phyloP scores from a whole-genome alignment of 352 stramenopile species.

The Globisporangium nodosum region DNA sequence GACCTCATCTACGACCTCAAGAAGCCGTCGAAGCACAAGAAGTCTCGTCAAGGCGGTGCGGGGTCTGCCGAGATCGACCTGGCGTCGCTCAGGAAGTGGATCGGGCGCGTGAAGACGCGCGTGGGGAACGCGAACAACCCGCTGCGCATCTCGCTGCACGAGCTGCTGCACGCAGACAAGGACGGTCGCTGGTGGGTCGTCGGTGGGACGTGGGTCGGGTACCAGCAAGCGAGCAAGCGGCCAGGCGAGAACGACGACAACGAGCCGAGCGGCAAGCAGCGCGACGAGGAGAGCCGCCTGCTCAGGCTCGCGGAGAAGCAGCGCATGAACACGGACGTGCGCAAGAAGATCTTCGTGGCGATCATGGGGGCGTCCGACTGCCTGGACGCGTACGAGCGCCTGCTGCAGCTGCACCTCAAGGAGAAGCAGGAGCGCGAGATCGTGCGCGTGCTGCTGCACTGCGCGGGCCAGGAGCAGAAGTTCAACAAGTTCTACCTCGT shows the following conservation, averaged over 20 bases:
- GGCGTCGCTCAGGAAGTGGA: conserved; percentile 86
- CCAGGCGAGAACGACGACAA: conserved; percentile 11
- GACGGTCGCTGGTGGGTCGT: conserved; percentile 96
- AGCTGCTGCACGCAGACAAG: conserved; percentile 74
- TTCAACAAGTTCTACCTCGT: conserved; percentile 97
- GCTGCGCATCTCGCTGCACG: conserved; percentile 66
- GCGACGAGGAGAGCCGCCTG: conserved; percentile 59
- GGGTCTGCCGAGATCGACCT: conserved; percentile 55
- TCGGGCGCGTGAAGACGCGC: conserved; percentile 94
- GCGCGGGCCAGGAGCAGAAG: conserved; percentile 70
- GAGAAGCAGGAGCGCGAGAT: conserved; percentile 92
- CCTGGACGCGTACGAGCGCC: conserved; percentile 94
- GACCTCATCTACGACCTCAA: conserved; percentile 96
- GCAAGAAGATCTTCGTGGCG: conserved; percentile 95
- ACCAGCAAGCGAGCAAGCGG: conserved; percentile 27
- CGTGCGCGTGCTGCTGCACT: conserved; percentile 94
- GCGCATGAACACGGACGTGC: conserved; percentile 96
- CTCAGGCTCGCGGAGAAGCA: conserved; percentile 92
- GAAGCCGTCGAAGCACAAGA: conserved; percentile 91
- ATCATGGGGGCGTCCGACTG: conserved; percentile 95
- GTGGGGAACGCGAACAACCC: conserved; percentile 70
- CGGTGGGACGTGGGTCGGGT: conserved; percentile 91
- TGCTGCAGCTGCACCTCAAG: conserved; percentile 88
- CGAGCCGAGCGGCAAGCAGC: conserved; percentile 13
- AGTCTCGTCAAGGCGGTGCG: conserved; percentile 33